A percentile compares a stretch with the other conserved stretches of the same genome.
Evolutionary conservation across 352 stramenopile genomes (phyloP).

Genomic region (Plasmopara muralis): DNA sequence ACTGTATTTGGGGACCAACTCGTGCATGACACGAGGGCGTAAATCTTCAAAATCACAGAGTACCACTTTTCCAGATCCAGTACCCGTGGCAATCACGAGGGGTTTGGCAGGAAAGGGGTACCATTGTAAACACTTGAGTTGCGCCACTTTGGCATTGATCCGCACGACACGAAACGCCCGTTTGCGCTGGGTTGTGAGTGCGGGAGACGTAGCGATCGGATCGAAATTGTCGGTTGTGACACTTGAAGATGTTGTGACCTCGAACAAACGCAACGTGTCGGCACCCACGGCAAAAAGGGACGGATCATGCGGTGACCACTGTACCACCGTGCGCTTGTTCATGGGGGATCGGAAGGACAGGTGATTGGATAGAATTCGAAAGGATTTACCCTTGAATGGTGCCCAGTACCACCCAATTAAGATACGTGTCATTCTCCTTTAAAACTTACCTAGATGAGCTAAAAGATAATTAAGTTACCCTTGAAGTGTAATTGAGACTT

Average conservation of each 20-base stretch:
- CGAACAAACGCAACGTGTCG: constrained; percentile 80
- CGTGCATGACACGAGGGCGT: constrained; percentile 50
- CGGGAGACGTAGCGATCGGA: constrained; percentile 1
- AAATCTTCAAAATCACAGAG: constrained; percentile 77
- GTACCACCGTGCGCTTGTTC: constrained; percentile 75
- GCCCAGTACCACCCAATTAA: too few species aligned
- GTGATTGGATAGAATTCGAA: too few species aligned
- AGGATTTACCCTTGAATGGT: too few species aligned
- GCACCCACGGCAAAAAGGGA: constrained; percentile 76
- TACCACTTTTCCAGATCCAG: constrained; percentile 72
- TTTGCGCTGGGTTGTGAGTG: constrained; percentile 69
- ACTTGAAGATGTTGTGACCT: constrained; percentile 40
- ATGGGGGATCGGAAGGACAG: constrained; percentile 19
- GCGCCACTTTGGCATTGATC: constrained; percentile 65
- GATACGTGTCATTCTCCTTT: too few species aligned
- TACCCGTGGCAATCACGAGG: constrained; percentile 66
- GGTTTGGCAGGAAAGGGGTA: constrained; percentile 69
- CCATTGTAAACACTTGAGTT: constrained; percentile 84
- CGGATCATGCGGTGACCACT: constrained; percentile 80
- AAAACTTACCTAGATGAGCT: too few species aligned
- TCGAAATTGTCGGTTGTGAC: constrained; percentile 5
- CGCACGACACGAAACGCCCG: constrained; percentile 75
- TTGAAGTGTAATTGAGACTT: too few species aligned
- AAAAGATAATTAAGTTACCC: too few species aligned
- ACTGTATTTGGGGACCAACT: constrained; percentile 78